Conservation (phyloP, 2,329 filamentous ascomycete genomes). For the Alternaria burnsii region DNA sequence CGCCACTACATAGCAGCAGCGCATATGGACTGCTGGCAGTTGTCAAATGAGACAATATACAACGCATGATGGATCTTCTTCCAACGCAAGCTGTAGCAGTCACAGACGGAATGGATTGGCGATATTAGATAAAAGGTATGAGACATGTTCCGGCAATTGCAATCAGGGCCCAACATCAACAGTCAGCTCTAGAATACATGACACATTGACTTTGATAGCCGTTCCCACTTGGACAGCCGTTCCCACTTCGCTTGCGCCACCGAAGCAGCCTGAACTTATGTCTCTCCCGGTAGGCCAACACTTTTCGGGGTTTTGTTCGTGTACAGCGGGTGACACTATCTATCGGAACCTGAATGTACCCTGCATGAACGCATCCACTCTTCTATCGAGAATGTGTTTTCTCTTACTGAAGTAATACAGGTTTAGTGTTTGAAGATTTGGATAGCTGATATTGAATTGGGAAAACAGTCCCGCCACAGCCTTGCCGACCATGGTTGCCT, state of each 20-base stretch:
- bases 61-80: background rate
- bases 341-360: background rate
- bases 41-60: background rate
- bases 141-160: background rate
- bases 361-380: background rate
- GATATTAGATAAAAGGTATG: background rate
- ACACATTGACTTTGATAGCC: background rate
- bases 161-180: background rate
- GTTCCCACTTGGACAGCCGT: background rate
- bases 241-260: background rate
- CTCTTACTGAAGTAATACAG: background rate
- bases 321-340: background rate
- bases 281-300: background rate
- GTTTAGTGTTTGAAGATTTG: background rate
- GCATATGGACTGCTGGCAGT: background rate
- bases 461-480: constrained; percentile 2
- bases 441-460: background rate
- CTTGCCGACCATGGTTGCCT: constrained; percentile 11
- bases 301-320: background rate
- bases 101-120: background rate
- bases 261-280: background rate
- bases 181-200: background rate
- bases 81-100: background rate
- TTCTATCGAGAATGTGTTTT: background rate
- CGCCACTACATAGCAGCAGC: too few species aligned